Conservation (phyloP, 2,329 filamentous ascomycete species). For the Epichloe brachyelytri region DNA sequence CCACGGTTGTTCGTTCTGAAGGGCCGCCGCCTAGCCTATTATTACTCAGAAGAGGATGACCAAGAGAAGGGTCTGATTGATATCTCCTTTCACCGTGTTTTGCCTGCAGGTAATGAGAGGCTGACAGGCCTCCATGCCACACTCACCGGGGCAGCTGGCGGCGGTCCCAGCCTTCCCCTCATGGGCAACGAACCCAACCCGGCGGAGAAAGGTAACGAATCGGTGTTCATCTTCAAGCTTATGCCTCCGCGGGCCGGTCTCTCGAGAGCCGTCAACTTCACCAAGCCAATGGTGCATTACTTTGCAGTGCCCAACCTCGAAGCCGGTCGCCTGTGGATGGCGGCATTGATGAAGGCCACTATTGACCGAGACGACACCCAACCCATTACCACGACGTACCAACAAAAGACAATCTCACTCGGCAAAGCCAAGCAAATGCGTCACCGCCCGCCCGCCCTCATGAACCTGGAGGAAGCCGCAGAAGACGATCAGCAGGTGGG, state of each 20-base stretch:
- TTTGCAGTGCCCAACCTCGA: conserved; percentile 89
- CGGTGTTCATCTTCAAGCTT: conserved; percentile 96
- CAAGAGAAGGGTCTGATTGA: conserved; percentile 95
- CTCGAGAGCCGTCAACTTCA: conserved; percentile 88
- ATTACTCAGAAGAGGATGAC: conserved; percentile 84
- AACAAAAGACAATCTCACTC: conserved; percentile 91
- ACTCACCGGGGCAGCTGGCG: conserved; percentile 65
- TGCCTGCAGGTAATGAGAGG: conserved; percentile 83
- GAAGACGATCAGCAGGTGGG: conserved; percentile 15
- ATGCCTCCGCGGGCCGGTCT: conserved; percentile 79
- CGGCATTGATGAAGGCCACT: conserved; percentile 94
- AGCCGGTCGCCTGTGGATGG: conserved; percentile 93
- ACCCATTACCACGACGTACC: conserved; percentile 80
- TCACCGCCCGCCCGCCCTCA: conserved; percentile 78
- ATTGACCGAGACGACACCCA: conserved; percentile 81
- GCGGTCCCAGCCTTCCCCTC: conserved; percentile 44
- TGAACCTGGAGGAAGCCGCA: conserved; percentile 45
- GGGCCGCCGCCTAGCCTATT: conserved; percentile 84
- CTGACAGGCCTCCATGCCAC: conserved; percentile 85
- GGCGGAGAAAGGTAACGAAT: conserved; percentile 41
- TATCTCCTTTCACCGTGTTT: conserved; percentile 93
- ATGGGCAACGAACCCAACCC: conserved; percentile 27
- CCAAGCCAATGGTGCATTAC: conserved; percentile 93
- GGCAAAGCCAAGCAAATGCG: conserved; percentile 78
- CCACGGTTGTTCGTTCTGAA: conserved; percentile 89